These are phyloP conservation scores for Aspergillus conjunctus DNA, from an alignment of 495 filamentous ascomycete genomes.

Conservation along the genomic window DNA sequence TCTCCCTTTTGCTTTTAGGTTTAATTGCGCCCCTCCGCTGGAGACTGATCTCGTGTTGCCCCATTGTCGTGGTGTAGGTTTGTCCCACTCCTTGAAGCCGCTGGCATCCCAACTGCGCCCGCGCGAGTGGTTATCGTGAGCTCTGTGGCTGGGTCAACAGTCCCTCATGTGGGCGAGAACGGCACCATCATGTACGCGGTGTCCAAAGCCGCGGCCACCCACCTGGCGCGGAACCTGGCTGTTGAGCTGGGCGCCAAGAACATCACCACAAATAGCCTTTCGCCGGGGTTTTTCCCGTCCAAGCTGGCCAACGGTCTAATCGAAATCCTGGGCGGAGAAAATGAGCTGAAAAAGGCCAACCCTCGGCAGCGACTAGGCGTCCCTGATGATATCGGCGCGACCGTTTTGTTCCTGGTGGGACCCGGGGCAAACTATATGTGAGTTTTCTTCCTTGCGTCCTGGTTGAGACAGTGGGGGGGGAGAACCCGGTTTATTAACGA, in stretches of 20 bases:
- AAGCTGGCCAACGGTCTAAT: slow-evolving; percentile 84
- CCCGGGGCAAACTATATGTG: slow-evolving; percentile 67
- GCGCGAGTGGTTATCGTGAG: slow-evolving; percentile 80
- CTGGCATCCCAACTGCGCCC: slow-evolving; percentile 65
- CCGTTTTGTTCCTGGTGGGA: slow-evolving; percentile 74
- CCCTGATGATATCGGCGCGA: slow-evolving; percentile 82
- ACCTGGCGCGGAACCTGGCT: slow-evolving; percentile 78
- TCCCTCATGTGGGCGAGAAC: slow-evolving; percentile 70
- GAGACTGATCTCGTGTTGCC: neutral
- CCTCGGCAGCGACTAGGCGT: slow-evolving; percentile 69
- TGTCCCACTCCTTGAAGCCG: slow-evolving; percentile 70
- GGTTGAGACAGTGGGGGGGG: neutral
- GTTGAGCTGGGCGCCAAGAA: slow-evolving; percentile 79
- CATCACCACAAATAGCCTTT: slow-evolving; percentile 82
- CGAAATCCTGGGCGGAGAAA: slow-evolving; percentile 64
- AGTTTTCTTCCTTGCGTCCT: slow-evolving; percentile 5
- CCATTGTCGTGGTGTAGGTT: slow-evolving; percentile 51
- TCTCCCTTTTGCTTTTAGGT: neutral
- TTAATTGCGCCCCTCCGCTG: neutral
- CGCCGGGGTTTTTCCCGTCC: slow-evolving; percentile 85
- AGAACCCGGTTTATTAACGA: neutral
- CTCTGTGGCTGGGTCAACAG: slow-evolving; percentile 72
- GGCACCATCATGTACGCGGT: slow-evolving; percentile 82
- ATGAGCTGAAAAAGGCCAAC: slow-evolving; percentile 59
- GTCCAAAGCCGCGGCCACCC: slow-evolving; percentile 77